Base-by-base conservation (phyloP, 129 eudicot genomes). In the Artemisia annua region DNA sequence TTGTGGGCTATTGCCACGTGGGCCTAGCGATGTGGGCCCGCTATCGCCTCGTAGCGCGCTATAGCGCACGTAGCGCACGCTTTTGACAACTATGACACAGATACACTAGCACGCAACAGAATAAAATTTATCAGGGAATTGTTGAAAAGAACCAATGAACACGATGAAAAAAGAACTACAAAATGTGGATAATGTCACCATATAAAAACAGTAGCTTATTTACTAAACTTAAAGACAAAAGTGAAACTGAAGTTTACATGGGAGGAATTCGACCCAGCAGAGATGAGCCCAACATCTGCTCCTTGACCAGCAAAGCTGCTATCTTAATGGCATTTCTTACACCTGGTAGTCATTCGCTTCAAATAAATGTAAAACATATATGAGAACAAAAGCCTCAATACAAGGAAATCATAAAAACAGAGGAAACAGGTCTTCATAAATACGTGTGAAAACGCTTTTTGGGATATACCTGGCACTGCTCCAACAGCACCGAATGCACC, bases 401-500 rank as follows among this genome's bases (percentile, higher is more conserved):
- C 61, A 52, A 71, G 68, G 52, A 32, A 61, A 48, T 18, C 22
- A 63, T 22, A 55, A 1, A 30, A 68, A 32, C 13, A 50, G n/a
- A 53, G 10, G 54, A 48, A 48, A 81, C 2, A 1, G 5, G 44
- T 58, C 16, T 32, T 64, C 11, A n/a, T 6, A 77, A 61, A 61
- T 2, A 28, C 19, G 49, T 22, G 3, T 7, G 55, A 17, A 67
- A 22, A 16, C 17, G 20, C 44, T 3, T 52, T 20, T 26, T n/a
- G 22, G 52, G 74, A 57, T 44, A 73, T 88, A 95, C 99, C 99
- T 80, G 94, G 91, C 35, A 91, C 90, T 2, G 99, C 96, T 73
- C 99, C 99, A 78, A 95, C 97, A 78, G 96, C 99, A 61, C 94
- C 99, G 79, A 86, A 95, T 76, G 82, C 80, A 74, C 94, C 96